These are phyloP conservation scores for Solanum phureja DNA, from an alignment of 257 asterid genomes.

Conservation along the genomic window DNA sequence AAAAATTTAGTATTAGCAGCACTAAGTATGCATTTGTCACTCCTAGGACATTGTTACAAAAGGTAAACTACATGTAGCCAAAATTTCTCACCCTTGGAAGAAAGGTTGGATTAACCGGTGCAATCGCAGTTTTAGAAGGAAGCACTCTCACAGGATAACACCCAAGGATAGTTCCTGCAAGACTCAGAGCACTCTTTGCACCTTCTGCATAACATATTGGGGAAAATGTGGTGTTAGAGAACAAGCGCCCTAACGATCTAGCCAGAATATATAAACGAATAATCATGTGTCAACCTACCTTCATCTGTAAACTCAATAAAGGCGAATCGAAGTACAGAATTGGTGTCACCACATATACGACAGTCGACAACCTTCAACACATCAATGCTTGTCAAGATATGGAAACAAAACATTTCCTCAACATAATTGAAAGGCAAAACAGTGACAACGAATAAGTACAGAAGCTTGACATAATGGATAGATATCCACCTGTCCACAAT, in stretches of 20 bases:
- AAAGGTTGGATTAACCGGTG: slow-evolving; percentile 62
- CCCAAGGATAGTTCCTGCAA: slow-evolving; percentile 58
- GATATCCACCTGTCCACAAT: slow-evolving; percentile 44
- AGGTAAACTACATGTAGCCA: background rate
- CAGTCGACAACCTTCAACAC: slow-evolving; percentile 48
- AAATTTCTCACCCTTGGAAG: slow-evolving; percentile 44
- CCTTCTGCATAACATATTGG: slow-evolving; percentile 26
- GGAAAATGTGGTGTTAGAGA: background rate
- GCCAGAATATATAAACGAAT: background rate
- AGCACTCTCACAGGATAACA: slow-evolving; percentile 51
- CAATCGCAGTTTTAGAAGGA: slow-evolving; percentile 63
- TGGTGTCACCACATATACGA: slow-evolving; percentile 61
- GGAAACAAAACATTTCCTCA: background rate
- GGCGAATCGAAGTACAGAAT: slow-evolving; percentile 61
- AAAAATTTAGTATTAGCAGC: background rate
- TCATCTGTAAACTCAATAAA: slow-evolving; percentile 53
- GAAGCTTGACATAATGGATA: background rate
- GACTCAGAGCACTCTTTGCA: slow-evolving; percentile 39
- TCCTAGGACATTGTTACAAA: background rate
- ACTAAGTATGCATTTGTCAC: background rate
- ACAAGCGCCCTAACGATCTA: background rate
- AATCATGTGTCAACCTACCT: slow-evolving; percentile 19
- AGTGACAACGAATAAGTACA: background rate
- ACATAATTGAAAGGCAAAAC: background rate
- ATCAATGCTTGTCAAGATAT: background rate